These are phyloP conservation scores for Calocybe indica DNA, from an alignment of 768 basidiomycete genomes.

Conservation along the genomic window DNA sequence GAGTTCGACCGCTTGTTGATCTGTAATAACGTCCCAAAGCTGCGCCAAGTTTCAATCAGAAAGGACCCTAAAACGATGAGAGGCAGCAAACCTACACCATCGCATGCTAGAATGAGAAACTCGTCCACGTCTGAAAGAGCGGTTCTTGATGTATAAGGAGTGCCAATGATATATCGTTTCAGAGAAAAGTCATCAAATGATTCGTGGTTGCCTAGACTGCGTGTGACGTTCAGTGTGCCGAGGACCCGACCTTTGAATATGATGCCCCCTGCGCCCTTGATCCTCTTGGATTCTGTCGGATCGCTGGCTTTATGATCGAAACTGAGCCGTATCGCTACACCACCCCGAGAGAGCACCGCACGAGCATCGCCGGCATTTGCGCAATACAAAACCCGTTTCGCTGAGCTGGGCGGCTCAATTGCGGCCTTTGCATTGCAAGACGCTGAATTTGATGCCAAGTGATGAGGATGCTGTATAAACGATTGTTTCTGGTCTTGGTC, in stretches of 20 bases:
- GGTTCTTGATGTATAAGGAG: conserved; percentile 97
- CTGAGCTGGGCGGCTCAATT: conserved; percentile 39
- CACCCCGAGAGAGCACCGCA: conserved; percentile 86
- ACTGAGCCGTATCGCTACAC: conserved; percentile 89
- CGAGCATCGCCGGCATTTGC: conserved; percentile 98
- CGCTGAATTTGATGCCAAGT: conserved; percentile 27
- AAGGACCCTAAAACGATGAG: not conserved
- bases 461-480: conserved; percentile 40
- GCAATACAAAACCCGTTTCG: conserved; percentile 81
- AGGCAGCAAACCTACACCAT: conserved; percentile 66
- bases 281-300: conserved; percentile 96
- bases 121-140: conserved; percentile 87
- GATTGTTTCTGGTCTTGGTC: conserved; percentile 69
- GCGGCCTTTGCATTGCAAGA: conserved; percentile 22
- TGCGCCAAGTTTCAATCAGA: conserved; percentile 23
- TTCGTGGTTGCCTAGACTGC: conserved; percentile 61
- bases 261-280: conserved; percentile 96
- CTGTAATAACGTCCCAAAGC: conserved; percentile 95
- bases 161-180: conserved; percentile 99
- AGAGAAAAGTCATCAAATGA: conserved; percentile 70
- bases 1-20: conserved; percentile 87
- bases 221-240: conserved; percentile 93
- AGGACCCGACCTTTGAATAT: conserved; percentile 99
- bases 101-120: conserved; percentile 92
- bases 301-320: conserved; percentile 99